These are phyloP conservation scores for Penicillium fuscoglaucum DNA, from an alignment of 2,329 filamentous ascomycete genomes.

Conservation along the genomic window DNA sequence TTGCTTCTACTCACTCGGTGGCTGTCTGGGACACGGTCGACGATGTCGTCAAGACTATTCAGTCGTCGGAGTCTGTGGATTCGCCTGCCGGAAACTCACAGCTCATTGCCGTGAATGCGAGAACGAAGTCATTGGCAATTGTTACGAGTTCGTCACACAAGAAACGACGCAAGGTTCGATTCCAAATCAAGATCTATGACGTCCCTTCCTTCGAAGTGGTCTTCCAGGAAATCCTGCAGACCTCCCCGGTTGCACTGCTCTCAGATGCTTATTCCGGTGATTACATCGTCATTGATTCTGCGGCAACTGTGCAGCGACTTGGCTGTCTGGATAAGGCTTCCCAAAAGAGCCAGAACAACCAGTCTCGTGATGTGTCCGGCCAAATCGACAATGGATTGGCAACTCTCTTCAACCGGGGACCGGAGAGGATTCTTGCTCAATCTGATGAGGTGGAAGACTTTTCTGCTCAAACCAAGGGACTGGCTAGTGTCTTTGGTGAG, in stretches of 20 bases:
- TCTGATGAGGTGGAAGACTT: constrained; percentile 20
- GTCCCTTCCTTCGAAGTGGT: constrained; percentile 61
- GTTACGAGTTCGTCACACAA: constrained; percentile 49
- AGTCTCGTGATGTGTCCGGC: constrained; percentile 25
- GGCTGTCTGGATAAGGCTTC: constrained; percentile 29
- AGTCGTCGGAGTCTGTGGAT: constrained; percentile 50
- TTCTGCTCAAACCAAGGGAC: constrained; percentile 25
- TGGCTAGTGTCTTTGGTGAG: constrained; percentile 41
- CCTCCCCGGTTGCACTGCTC: constrained; percentile 66
- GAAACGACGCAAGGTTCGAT: constrained; percentile 48
- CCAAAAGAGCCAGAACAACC: constrained; percentile 22
- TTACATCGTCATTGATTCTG: constrained; percentile 74
- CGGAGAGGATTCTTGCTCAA: constrained; percentile 10
- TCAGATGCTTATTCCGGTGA: constrained; percentile 65
- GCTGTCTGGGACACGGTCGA: constrained; percentile 79
- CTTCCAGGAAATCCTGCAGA: constrained; percentile 55
- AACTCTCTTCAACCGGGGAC: constrained; percentile 34
- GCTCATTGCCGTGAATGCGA: constrained; percentile 66
- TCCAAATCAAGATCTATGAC: constrained; percentile 65
- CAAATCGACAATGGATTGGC: constrained; percentile 35
- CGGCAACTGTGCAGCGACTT: constrained; percentile 65
- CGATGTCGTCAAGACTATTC: constrained; percentile 69
- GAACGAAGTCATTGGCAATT: constrained; percentile 66
- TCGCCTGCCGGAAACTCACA: constrained; percentile 20
- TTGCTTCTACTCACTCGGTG: constrained; percentile 69